These are phyloP conservation scores for Tylopilus sp. DNA, from an alignment of 768 basidiomycete species.

Conservation along the genomic window DNA sequence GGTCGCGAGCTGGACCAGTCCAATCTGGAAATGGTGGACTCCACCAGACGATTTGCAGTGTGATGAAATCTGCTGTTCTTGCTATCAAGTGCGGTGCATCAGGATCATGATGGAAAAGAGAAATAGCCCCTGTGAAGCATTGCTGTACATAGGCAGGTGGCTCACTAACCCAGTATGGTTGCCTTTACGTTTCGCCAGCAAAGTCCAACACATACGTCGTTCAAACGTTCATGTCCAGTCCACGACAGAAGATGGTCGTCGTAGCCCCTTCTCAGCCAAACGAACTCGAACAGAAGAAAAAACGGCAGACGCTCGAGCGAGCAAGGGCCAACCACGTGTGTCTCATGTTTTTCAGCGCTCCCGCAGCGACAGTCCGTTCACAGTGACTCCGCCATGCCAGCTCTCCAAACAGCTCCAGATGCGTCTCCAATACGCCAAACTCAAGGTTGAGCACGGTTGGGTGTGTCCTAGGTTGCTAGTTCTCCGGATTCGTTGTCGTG, in stretches of 20 bases:
- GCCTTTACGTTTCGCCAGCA: background rate
- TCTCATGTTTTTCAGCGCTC: background rate
- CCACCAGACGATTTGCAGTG: no score
- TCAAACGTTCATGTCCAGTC: slow-evolving; percentile 10
- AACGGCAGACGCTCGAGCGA: slow-evolving; percentile 51
- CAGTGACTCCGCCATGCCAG: slow-evolving; percentile 31
- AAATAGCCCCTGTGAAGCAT: background rate
- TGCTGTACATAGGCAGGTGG: background rate
- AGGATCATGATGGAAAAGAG: background rate
- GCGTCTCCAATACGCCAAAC: slow-evolving; percentile 70
- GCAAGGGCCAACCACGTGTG: slow-evolving; percentile 58
- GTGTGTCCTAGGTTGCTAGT: slow-evolving; percentile 31
- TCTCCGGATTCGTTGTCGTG: background rate
- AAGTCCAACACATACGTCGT: no score
- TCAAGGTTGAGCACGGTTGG: slow-evolving; percentile 83
- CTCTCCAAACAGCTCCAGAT: slow-evolving; percentile 69
- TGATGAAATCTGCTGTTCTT: no score
- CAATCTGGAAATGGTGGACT: no score
- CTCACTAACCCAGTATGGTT: background rate
- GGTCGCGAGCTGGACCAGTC: no score
- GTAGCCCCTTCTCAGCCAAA: slow-evolving; percentile 23
- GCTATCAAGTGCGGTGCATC: no score
- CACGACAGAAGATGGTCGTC: slow-evolving; percentile 19
- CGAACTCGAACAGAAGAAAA: slow-evolving; percentile 36
- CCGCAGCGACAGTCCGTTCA: background rate